Conservation (phyloP, 2,329 filamentous ascomycete species). For the Talaromyces sp. region DNA sequence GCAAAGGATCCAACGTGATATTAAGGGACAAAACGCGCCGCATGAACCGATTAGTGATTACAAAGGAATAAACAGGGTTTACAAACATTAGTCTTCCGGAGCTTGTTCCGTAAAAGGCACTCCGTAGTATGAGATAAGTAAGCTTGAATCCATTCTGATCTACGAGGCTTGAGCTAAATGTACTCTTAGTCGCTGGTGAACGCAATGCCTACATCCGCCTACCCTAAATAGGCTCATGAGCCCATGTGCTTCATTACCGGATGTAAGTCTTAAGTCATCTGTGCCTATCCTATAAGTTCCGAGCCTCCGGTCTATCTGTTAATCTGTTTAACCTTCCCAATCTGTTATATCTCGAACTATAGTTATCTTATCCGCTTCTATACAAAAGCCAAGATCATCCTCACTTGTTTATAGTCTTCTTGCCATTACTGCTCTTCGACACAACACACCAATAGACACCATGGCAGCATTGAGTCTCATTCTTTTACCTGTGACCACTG, state of each 20-base stretch:
- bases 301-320: neutral
- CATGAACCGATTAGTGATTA: neutral
- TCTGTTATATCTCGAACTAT: neutral
- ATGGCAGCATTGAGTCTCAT: conserved; percentile 1
- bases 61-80: neutral
- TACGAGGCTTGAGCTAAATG: neutral
- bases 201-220: neutral
- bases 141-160: neutral
- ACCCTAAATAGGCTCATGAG: neutral
- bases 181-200: neutral
- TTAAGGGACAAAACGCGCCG: neutral
- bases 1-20: neutral
- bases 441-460: neutral
- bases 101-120: neutral
- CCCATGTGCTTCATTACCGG: neutral
- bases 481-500: neutral
- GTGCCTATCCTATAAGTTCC: neutral
- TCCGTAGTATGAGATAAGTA: neutral
- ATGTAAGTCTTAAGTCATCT: neutral
- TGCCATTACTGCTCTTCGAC: neutral
- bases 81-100: neutral
- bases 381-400: neutral
- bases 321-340: neutral
- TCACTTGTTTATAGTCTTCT: neutral
- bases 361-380: neutral